These are phyloP conservation scores for Amanita molliuscula DNA, from an alignment of 768 basidiomycete species.

Conservation along the genomic window DNA sequence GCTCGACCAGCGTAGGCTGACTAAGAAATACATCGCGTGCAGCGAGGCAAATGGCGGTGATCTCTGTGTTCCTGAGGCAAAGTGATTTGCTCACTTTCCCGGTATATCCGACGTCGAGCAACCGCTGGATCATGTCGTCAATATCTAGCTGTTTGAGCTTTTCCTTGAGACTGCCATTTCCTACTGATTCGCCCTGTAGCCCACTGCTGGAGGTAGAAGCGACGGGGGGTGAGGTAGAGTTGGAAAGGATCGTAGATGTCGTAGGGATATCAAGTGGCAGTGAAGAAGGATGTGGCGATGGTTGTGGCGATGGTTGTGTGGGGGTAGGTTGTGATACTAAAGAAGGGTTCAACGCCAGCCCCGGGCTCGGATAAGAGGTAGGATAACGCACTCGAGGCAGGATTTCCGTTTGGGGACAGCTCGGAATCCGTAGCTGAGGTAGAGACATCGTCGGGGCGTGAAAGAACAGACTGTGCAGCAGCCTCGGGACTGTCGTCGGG, in stretches of 20 bases:
- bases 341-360: background rate
- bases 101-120: constrained; percentile 94
- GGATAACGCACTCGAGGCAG: constrained; percentile 23
- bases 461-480: constrained; percentile 29
- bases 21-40: constrained; percentile 93
- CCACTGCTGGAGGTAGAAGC: constrained; percentile 35
- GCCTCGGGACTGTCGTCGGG: constrained; percentile 29
- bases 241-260: constrained; percentile 80
- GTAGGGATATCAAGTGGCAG: constrained; percentile 68
- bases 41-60: constrained; percentile 87
- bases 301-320: constrained; percentile 19
- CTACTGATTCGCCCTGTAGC: constrained; percentile 28
- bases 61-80: constrained; percentile 94
- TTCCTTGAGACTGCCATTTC: constrained; percentile 40
- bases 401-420: constrained; percentile 31
- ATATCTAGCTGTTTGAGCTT: constrained; percentile 75
- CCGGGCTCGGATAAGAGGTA: background rate
- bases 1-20: constrained; percentile 94
- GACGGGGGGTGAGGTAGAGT: constrained; percentile 43
- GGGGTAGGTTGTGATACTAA: background rate
- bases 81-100: constrained; percentile 96
- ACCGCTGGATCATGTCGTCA: constrained; percentile 95
- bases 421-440: constrained; percentile 25
- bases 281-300: constrained; percentile 31
- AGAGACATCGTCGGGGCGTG: constrained; percentile 31